Evolutionary conservation across 257 asterid genomes (phyloP).

Genomic region (Fraxinus excelsior): DNA sequence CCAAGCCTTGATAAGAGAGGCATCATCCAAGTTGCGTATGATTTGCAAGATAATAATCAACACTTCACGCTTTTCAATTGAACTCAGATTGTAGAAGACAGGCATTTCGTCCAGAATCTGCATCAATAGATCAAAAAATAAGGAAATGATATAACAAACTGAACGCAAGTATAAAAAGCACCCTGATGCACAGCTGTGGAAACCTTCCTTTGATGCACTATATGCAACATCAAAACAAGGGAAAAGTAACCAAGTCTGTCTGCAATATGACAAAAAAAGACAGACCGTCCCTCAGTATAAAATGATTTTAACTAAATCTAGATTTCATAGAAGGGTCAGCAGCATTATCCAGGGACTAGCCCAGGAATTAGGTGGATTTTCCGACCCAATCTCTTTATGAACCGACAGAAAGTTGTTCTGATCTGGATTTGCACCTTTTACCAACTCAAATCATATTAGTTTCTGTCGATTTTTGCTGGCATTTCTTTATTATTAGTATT

Average conservation of each 20-base stretch:
- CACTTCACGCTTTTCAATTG: slow-evolving; percentile 92
- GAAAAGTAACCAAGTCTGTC: slow-evolving; percentile 6
- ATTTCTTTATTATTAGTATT: not conserved
- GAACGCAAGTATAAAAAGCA: slow-evolving; percentile 18
- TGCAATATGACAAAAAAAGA: slow-evolving; percentile 9
- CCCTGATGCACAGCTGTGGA: not conserved
- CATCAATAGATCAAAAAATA: slow-evolving; percentile 34
- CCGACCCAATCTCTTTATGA: no score
- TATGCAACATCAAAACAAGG: slow-evolving; percentile 1
- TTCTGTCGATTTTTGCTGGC: slow-evolving; percentile 11
- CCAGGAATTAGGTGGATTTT: no score
- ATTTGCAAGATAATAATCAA: slow-evolving; percentile 79
- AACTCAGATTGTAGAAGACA: slow-evolving; percentile 91
- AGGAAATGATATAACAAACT: slow-evolving; percentile 24
- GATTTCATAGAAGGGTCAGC: no score
- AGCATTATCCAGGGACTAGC: no score
- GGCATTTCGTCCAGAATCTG: slow-evolving; percentile 99
- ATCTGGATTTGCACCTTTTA: not conserved
- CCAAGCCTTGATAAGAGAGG: slow-evolving; percentile 96
- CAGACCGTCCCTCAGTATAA: not conserved
- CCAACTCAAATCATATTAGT: slow-evolving; percentile 7
- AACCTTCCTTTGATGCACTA: not conserved
- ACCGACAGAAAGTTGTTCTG: no score
- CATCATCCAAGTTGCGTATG: slow-evolving; percentile 91
- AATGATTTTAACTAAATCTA: not conserved